phyloP scores from a whole-genome alignment of 495 filamentous ascomycete genomes.

The Jackrogersella multiformis region DNA sequence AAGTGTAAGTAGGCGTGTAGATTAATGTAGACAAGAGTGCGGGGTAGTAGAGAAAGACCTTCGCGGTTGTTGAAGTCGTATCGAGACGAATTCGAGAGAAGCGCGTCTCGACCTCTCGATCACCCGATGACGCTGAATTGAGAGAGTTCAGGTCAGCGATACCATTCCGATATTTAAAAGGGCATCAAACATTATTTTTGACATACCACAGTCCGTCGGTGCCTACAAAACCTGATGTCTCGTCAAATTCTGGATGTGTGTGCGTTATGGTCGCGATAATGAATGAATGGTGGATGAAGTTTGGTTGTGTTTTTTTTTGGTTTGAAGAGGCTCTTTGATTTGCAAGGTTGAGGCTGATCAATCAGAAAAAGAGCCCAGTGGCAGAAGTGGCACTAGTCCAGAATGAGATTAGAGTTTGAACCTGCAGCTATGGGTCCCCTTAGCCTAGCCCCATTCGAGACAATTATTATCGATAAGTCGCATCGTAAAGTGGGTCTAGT shows the following conservation, averaged over 20 bases:
- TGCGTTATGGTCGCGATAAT: neutral
- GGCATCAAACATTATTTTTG: neutral
- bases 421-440: neutral
- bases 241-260: neutral
- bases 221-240: conserved; percentile 14
- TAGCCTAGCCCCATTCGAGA: neutral
- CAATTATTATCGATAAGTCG: neutral
- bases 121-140: conserved; percentile 3
- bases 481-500: too few species aligned
- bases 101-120: conserved; percentile 5
- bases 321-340: conserved; percentile 8
- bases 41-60: neutral
- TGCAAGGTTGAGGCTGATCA: conserved; percentile 32
- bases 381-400: conserved; percentile 16
- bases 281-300: neutral
- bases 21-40: too few species aligned
- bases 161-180: neutral
- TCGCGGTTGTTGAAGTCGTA: neutral
- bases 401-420: neutral
- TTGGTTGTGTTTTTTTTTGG: conserved; percentile 32
- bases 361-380: conserved; percentile 28
- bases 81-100: conserved; percentile 4
- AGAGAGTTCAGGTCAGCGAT: conserved; percentile 9
- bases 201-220: conserved; percentile 19
- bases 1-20: too few species aligned